Percentiles rank a stretch among this genome's conserved stretches.
phyloP scores from a whole-genome alignment of 2,329 filamentous ascomycete genomes.

The Lojkania enalia region DNA sequence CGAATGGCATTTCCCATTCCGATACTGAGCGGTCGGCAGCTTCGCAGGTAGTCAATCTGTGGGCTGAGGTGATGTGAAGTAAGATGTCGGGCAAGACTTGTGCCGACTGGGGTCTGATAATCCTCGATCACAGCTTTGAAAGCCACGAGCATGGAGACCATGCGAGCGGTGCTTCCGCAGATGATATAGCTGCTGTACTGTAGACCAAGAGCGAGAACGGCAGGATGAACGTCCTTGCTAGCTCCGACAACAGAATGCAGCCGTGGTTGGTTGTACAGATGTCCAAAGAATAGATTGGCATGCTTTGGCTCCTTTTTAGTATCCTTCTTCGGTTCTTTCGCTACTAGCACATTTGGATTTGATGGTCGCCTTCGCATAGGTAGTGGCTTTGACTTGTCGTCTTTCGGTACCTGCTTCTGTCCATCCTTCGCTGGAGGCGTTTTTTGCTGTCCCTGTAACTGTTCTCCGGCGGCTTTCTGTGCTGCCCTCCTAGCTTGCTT shows the following conservation, averaged over 20 bases:
- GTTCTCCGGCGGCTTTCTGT: slow-evolving; percentile 57
- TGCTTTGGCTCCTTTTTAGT: slow-evolving; percentile 56
- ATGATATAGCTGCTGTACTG: slow-evolving; percentile 89
- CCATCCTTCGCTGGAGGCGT: no score
- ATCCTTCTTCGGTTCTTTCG: slow-evolving; percentile 38
- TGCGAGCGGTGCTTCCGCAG: slow-evolving; percentile 84
- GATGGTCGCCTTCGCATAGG: slow-evolving; percentile 38
- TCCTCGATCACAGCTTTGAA: slow-evolving; percentile 91
- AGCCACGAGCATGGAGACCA: slow-evolving; percentile 83
- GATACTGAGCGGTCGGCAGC: slow-evolving; percentile 93
- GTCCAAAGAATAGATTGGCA: slow-evolving; percentile 68
- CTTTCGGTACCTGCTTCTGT: slow-evolving; percentile 37
- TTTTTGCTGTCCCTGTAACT: slow-evolving; percentile 41
- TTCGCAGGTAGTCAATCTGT: slow-evolving; percentile 92
- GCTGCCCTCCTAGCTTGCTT: slow-evolving; percentile 82
- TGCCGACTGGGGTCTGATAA: slow-evolving; percentile 86
- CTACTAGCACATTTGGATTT: slow-evolving; percentile 31
- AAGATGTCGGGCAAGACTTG: slow-evolving; percentile 85
- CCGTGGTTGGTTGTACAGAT: slow-evolving; percentile 76
- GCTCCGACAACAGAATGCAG: slow-evolving; percentile 63
- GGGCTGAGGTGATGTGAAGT: slow-evolving; percentile 88
- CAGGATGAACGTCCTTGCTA: slow-evolving; percentile 77
- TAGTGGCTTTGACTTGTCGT: slow-evolving; percentile 37
- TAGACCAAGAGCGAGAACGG: slow-evolving; percentile 81
- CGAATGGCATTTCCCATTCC: slow-evolving; percentile 97